Conservation (phyloP, 2,329 filamentous ascomycete genomes). For the Emergomyces africanus region DNA sequence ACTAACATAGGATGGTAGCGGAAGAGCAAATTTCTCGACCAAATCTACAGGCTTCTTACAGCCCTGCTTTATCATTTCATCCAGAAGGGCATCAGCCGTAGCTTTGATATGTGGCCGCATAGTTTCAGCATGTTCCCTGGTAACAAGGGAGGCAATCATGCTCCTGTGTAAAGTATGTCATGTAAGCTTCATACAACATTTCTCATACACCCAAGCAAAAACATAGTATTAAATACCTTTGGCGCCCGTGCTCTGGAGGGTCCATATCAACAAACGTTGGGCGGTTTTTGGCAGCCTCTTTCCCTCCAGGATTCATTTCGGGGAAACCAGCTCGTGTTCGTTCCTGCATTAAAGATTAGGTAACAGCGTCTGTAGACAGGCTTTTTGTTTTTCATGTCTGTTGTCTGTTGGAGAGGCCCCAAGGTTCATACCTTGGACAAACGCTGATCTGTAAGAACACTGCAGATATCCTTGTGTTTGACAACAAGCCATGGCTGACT, state of each 20-base stretch:
- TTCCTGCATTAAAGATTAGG: slow-evolving; percentile 16
- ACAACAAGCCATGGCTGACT: slow-evolving; percentile 36
- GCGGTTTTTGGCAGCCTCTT: slow-evolving; percentile 36
- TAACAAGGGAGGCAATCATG: slow-evolving; percentile 37
- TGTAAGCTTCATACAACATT: not conserved
- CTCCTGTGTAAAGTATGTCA: slow-evolving; percentile 12
- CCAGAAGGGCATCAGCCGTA: slow-evolving; percentile 34
- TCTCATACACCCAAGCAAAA: no score
- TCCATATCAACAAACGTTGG: slow-evolving; percentile 43
- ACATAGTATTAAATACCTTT: slow-evolving; percentile 24
- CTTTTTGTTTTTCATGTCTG: not conserved
- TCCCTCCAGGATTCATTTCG: slow-evolving; percentile 36
- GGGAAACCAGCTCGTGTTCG: slow-evolving; percentile 34
- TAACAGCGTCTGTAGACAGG: not conserved
- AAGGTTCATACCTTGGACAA: slow-evolving; percentile 29
- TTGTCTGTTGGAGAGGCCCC: not conserved
- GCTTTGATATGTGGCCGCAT: slow-evolving; percentile 36
- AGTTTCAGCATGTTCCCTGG: slow-evolving; percentile 25
- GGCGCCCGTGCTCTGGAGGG: slow-evolving; percentile 35
- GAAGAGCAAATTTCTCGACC: slow-evolving; percentile 36
- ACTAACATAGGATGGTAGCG: slow-evolving; percentile 36
- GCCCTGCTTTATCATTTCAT: slow-evolving; percentile 28
- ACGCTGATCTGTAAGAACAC: slow-evolving; percentile 33
- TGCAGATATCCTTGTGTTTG: slow-evolving; percentile 37
- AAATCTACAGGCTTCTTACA: slow-evolving; percentile 32